A percentile compares a stretch with the other conserved stretches of the same genome.
phyloP scores from a whole-genome alignment of 805 yeast genomes.

The Candida rishiriensis region DNA sequence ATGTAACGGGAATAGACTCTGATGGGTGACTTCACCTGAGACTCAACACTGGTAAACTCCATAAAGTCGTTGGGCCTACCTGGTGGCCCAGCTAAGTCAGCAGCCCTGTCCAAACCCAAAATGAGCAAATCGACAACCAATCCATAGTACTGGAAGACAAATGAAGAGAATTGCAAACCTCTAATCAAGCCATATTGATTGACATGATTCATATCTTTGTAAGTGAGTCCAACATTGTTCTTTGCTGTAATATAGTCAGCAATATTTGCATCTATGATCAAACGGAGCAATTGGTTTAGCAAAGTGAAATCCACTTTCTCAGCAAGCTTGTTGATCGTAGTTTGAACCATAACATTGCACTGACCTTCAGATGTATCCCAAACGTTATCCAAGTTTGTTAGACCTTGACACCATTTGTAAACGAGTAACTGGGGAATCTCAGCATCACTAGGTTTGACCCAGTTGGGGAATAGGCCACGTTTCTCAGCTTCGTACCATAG shows the following conservation, averaged over 20 bases:
- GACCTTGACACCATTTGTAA: conserved; percentile 91
- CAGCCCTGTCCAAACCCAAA: conserved; percentile 82
- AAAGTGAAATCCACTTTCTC: conserved; percentile 89
- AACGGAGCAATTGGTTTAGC: conserved; percentile 71
- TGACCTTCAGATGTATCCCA: conserved; percentile 80
- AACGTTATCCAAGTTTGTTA: conserved; percentile 69
- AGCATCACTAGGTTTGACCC: conserved; percentile 93
- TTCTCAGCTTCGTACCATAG: conserved; percentile 94
- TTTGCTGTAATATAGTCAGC: conserved; percentile 95
- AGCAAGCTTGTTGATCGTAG: conserved; percentile 61
- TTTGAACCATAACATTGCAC: conserved; percentile 79
- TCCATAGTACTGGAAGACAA: conserved; percentile 88
- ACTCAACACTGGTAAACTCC: conserved; percentile 55
- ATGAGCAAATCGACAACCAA: conserved; percentile 75
- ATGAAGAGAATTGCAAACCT: conserved; percentile 88
- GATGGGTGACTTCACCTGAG: conserved; percentile 71
- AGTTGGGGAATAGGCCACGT: conserved; percentile 82
- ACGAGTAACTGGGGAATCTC: conserved; percentile 91
- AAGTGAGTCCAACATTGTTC: conserved; percentile 75
- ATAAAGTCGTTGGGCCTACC: conserved; percentile 70
- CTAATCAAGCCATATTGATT: conserved; percentile 84
- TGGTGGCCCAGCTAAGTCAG: conserved; percentile 79
- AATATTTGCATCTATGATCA: conserved; percentile 81
- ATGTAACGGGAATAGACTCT: conserved; percentile 76
- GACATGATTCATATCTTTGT: conserved; percentile 92